A percentile compares a stretch with the other conserved stretches of the same genome.
These are phyloP conservation scores for Cutaneotrichosporon dermatis DNA, from an alignment of 1,284 basidiomycete species.

Conservation along the genomic window DNA sequence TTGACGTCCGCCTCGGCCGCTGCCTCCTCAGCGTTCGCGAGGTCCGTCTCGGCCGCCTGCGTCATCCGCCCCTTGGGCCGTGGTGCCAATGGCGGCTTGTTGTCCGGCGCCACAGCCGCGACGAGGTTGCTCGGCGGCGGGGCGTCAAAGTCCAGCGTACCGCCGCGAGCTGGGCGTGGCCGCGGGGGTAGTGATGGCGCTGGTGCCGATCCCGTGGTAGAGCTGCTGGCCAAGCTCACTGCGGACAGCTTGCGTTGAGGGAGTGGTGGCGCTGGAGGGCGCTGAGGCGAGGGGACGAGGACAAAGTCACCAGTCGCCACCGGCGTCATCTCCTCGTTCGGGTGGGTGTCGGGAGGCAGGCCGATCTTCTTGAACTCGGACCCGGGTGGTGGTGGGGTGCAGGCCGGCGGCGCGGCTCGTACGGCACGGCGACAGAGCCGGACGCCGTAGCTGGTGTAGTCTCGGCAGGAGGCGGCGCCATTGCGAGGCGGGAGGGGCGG, in stretches of 20 bases:
- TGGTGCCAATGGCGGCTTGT: background rate
- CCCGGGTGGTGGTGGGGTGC: constrained; percentile 13
- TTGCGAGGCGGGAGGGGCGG: constrained; percentile 18
- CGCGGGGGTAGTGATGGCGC: background rate
- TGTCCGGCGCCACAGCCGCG: constrained; percentile 11
- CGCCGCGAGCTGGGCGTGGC: background rate
- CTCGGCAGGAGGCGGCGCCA: constrained; percentile 4
- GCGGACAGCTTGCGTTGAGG: background rate
- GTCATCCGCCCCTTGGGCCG: background rate
- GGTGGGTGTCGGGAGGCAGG: constrained; percentile 2
- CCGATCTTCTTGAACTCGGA: constrained; percentile 17
- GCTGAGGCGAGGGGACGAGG: constrained; percentile 26
- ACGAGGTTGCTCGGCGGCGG: constrained; percentile 7
- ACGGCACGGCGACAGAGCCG: background rate
- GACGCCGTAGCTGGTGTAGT: background rate
- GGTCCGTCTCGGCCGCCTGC: background rate
- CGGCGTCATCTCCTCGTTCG: constrained; percentile 26
- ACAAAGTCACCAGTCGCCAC: constrained; percentile 41
- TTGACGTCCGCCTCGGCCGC: no score
- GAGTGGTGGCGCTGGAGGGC: constrained; percentile 3
- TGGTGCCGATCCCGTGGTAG: background rate
- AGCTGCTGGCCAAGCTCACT: background rate
- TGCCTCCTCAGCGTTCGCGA: no score
- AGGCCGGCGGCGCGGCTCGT: constrained; percentile 11
- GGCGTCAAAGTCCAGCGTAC: constrained; percentile 16